These are phyloP conservation scores for Phytopythium sindhum DNA, from an alignment of 352 stramenopile genomes.

Conservation along the genomic window DNA sequence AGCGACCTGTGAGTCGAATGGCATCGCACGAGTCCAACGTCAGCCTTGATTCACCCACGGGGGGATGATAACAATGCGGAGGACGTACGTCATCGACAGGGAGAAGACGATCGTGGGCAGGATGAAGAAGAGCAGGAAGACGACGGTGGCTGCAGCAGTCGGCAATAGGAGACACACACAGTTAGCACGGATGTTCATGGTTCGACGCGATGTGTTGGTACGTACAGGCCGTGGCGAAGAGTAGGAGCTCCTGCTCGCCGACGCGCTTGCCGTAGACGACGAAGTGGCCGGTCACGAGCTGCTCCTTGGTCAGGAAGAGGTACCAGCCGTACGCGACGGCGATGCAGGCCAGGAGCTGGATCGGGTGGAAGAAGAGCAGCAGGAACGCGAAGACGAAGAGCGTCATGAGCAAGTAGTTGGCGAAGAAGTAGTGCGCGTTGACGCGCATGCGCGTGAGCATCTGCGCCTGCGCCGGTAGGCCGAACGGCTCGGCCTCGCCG, in stretches of 20 bases:
- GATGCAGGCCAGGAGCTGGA: slow-evolving; percentile 64
- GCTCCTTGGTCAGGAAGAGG: slow-evolving; percentile 59
- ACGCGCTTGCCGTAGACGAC: slow-evolving; percentile 52
- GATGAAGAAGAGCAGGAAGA: slow-evolving; percentile 76
- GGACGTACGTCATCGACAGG: slow-evolving; percentile 54
- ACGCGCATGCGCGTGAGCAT: slow-evolving; percentile 52
- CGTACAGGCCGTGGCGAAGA: slow-evolving; percentile 59
- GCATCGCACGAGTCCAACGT: slow-evolving; percentile 6
- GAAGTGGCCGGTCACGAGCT: slow-evolving; percentile 42
- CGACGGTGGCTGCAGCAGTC: slow-evolving; percentile 40
- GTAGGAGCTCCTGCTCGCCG: slow-evolving; percentile 58
- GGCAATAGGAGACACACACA: slow-evolving; percentile 1
- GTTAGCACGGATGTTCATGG: not conserved
- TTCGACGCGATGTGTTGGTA: not conserved
- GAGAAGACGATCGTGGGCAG: slow-evolving; percentile 66
- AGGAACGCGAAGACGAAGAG: slow-evolving; percentile 60
- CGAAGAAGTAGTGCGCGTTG: slow-evolving; percentile 71
- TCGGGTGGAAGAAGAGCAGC: slow-evolving; percentile 70
- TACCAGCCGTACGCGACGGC: slow-evolving; percentile 61
- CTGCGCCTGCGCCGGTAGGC: slow-evolving; percentile 40
- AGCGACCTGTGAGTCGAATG: slow-evolving; percentile 24
- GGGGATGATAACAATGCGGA: not conserved
- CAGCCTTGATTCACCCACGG: not conserved
- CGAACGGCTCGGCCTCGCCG: slow-evolving; percentile 61
- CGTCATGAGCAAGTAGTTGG: slow-evolving; percentile 69